Percentiles rank a stretch among this genome's conserved stretches.
phyloP scores from a whole-genome alignment of 2,329 filamentous ascomycete species.

The Clarireedia homoeocarpa region DNA sequence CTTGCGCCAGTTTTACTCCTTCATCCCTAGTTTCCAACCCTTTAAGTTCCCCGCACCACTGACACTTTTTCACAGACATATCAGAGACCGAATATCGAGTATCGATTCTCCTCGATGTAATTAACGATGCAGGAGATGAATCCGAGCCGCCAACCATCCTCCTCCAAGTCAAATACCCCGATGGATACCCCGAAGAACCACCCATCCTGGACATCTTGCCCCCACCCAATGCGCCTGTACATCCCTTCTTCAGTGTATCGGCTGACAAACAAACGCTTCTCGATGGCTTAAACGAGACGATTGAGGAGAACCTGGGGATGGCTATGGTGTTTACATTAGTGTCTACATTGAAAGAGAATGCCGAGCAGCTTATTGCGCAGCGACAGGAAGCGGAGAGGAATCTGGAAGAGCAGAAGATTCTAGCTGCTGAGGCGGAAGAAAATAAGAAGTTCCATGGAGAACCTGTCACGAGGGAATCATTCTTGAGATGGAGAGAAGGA shows the following conservation, averaged over 20 bases:
- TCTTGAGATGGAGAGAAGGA: slow-evolving; percentile 70
- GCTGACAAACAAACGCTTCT: slow-evolving; percentile 73
- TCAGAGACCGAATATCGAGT: slow-evolving; percentile 86
- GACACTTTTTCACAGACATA: slow-evolving; percentile 53
- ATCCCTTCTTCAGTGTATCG: slow-evolving; percentile 70
- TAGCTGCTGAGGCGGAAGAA: slow-evolving; percentile 74
- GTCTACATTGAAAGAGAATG: slow-evolving; percentile 77
- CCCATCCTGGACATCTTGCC: slow-evolving; percentile 74
- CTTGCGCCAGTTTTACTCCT: not conserved
- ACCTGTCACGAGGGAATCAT: slow-evolving; percentile 77
- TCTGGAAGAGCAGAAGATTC: slow-evolving; percentile 44
- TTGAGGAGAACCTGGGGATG: slow-evolving; percentile 93
- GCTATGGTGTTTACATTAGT: slow-evolving; percentile 94
- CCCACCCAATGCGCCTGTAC: slow-evolving; percentile 59
- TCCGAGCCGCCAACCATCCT: slow-evolving; percentile 63
- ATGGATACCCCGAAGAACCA: slow-evolving; percentile 79
- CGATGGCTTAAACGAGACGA: slow-evolving; percentile 60
- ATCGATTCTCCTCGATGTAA: slow-evolving; percentile 74
- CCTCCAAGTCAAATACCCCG: slow-evolving; percentile 83
- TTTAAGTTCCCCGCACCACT: not conserved
- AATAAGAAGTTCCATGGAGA: slow-evolving; percentile 95
- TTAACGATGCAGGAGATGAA: slow-evolving; percentile 53
- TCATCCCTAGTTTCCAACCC: slow-evolving; percentile 3
- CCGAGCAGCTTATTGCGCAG: slow-evolving; percentile 75
- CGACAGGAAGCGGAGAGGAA: slow-evolving; percentile 59